Base-by-base conservation (phyloP, 768 basidiomycete genomes). In the Boletellus ananas region DNA sequence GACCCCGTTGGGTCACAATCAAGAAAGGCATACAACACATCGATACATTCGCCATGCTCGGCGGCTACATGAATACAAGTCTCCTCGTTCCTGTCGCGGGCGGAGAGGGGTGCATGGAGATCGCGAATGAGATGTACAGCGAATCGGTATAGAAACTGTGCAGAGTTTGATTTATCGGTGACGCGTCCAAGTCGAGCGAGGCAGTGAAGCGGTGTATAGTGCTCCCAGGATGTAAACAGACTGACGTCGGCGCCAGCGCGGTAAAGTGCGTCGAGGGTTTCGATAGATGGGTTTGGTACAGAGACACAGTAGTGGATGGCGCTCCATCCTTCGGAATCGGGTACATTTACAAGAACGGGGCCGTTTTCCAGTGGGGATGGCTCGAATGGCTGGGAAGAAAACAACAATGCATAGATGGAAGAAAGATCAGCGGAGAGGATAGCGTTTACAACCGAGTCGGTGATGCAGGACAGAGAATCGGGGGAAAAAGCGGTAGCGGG, bases 11-110 rank as follows among this genome's bases (percentile, higher is more conserved):
- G 68, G 61, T 90, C 88, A 55, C 79, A 84, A 39, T 84, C 78
- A 40, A 90, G 72, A 50, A 90, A 72, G 36, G 84, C 76, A 46
- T 74, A 71, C 36, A 90, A 67, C 17, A 89, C 66, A 46, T 84
- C 81, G 17, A 82, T 68, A 65, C 77, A 86, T 47, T 77, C 71
- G 40, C 87, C 88, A 56, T 80, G 79, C 59, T 88, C 86, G 12
- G 88, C 88, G 41, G 87, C 87, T 52, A 88, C 71, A 71, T 90
- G 88, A 43, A 90, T 74, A 71, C 86, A 88, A 3, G 88, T 90
- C 61, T 90, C 87, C 56, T 81, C 80, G 46, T 83, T 67, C 54
- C 70, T 77, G 65, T 90, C 85, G 40, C 74, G 70, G 17, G 87
- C 84, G 25, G 79, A 74, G 36, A 90, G 63, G 0, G 88, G 87